Conservation (phyloP, 2,329 filamentous ascomycete genomes). For the Waltergamsia citrina region DNA sequence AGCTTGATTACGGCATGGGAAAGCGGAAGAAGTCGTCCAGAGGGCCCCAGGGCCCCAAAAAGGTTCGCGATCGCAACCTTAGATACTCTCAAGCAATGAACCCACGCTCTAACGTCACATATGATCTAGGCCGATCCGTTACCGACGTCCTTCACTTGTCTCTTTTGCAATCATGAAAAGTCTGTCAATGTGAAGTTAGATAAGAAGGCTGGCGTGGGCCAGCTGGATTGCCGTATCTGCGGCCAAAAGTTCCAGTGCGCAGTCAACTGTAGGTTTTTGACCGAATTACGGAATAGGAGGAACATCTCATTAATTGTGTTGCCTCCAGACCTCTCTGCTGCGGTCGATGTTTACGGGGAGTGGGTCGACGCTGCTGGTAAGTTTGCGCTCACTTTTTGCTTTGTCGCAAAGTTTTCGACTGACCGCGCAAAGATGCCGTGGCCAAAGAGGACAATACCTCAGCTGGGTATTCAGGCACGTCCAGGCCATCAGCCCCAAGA, state of each 20-base stretch:
- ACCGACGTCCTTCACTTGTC: slow-evolving; percentile 81
- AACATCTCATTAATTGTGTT: background rate
- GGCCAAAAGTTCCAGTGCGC: slow-evolving; percentile 87
- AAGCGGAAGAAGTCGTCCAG: slow-evolving; percentile 90
- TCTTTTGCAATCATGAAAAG: slow-evolving; percentile 98
- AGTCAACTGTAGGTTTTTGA: slow-evolving; percentile 66
- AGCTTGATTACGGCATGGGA: slow-evolving; percentile 61
- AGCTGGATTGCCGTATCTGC: slow-evolving; percentile 84
- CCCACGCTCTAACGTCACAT: background rate
- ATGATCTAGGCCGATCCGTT: slow-evolving; percentile 57
- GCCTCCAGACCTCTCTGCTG: slow-evolving; percentile 68
- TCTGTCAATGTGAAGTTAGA: slow-evolving; percentile 86
- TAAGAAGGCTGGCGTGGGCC: slow-evolving; percentile 81
- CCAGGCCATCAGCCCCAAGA: slow-evolving; percentile 9
- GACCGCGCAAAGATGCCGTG: slow-evolving; percentile 30
- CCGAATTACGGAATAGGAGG: too few species aligned
- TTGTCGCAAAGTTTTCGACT: slow-evolving; percentile 1
- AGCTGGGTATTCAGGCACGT: slow-evolving; percentile 16
- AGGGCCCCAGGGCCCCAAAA: slow-evolving; percentile 75
- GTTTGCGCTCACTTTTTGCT: slow-evolving; percentile 8
- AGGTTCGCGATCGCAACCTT: slow-evolving; percentile 40
- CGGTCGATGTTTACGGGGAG: slow-evolving; percentile 93
- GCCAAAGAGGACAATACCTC: slow-evolving; percentile 33
- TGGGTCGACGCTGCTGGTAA: slow-evolving; percentile 83
- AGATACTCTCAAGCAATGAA: background rate